Base-by-base conservation (phyloP, 805 yeast genomes). In the Kluyveromyces wickerhamii region DNA sequence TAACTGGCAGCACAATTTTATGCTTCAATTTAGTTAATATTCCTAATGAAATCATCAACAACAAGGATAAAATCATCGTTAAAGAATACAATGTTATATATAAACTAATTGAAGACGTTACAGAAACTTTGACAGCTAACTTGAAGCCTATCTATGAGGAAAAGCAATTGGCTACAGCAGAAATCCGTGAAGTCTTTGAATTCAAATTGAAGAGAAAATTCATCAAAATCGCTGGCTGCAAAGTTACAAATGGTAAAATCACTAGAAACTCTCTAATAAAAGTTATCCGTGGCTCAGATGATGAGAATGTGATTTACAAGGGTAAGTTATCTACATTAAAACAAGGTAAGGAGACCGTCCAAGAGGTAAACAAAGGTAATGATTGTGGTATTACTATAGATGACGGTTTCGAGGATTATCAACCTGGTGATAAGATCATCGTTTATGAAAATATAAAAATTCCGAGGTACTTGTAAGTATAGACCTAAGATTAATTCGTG, bases 371-470 rank as follows among this genome's bases (percentile, higher is more conserved):
- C 38, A 88, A 84, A 59, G 96, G 95, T 19, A 71, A 72, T 19
- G 98, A 92, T 47, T 92, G 96, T 65, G 98, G 98, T 35, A 54
- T 89, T 16, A 63, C 85, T 0, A 76, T 92, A 43, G 74, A 67
- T 2, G 60, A 62, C 27, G 38, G 41, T 7, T 86, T 86, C 78
- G 74, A 72, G 27, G 71, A 66, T 20, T 82, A 81, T 49, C 70
- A 76, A 45, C 77, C 65, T 13, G 96, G 94, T 12, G 97, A 92
- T 59, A 49, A 65, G 3, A 66, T 92, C 17, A 79, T 84, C 50
- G 79, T 77, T 2, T 76, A 71, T 44, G 95, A 87, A 56, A 82
- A 78, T 43, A 63, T 74, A 7, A 64, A 64, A 35, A 64, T 77
- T 13, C 71, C 76, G 39, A 67, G 82, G 49, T 74, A 67, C 49